Evolutionary conservation across 371 early-diverging fungal genomes (phyloP), one percentile per base, ranked within the genome.

Genomic region (Dichotomocladium elegans): DNA sequence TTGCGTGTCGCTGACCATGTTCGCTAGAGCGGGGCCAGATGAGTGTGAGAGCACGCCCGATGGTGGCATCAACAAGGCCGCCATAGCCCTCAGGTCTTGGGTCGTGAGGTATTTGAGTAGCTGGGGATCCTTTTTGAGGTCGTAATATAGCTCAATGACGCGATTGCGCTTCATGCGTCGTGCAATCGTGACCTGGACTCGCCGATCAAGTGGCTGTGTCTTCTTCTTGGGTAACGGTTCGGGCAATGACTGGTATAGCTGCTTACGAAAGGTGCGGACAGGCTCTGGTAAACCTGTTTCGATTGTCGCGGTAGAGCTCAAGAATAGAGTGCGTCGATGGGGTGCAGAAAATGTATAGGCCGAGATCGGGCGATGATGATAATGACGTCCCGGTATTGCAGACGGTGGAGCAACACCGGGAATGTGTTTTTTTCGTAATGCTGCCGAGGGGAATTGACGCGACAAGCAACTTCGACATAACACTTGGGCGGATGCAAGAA

Each of bases 401-500:
- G 8, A 22, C 11, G 22, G 15, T 2, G 28, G 22, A 26, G 15
- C 26, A 12, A 45, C 14, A 15, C 15, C 45, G 9, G 22, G 28
- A 14, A 26, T 24, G 45, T 25, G 37, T n/a, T 24, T 47, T 17
- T 31, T 37, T 6, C 44, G 53, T 19, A 50, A 26, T 37, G 33
- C n/a, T 24, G 31, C 35, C 30, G 46, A 21, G 22, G 53, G 34
- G 22, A 55, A 50, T 46, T 54, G 52, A 43, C 63, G 61, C 7
- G 60, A 71, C 15, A 71, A 61, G 41, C 72, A 71, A 34, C 54
- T 60, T 17, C 58, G 60, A 49, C 72, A 71, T 42, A 61, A 28
- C 8, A 56, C 40, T 49, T 60, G 60, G 8, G 55, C 55, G 17
- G 61, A 55, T 22, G 61, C 53, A 43, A 71, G 34, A 34, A 52